Evolutionary conservation across 768 basidiomycete genomes (phyloP).

Genomic region (Cystobasidium tubakii): DNA sequence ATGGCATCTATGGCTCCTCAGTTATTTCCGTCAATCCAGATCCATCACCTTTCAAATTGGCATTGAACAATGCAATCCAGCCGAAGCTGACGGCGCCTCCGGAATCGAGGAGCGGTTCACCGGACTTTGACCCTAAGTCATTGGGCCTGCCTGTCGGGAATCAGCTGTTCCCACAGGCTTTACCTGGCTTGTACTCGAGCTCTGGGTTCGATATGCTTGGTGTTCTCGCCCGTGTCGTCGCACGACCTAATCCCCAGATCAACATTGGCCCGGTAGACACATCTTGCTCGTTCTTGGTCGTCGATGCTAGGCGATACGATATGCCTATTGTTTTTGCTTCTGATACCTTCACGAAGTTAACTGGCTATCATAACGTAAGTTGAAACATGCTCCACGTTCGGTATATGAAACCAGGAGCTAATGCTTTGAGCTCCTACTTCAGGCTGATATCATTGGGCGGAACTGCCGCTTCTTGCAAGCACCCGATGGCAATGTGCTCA

Average conservation of each 20-base stretch:
- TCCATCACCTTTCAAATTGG: slow-evolving; percentile 24
- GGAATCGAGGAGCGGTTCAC: slow-evolving; percentile 22
- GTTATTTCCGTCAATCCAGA: slow-evolving; percentile 38
- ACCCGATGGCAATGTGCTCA: slow-evolving; percentile 58
- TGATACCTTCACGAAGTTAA: slow-evolving; percentile 64
- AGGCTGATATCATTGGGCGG: slow-evolving; percentile 66
- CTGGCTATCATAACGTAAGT: slow-evolving; percentile 50
- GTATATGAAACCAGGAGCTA: no score
- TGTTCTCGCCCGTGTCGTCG: slow-evolving; percentile 69
- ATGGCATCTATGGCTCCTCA: slow-evolving; percentile 43
- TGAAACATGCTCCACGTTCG: not conserved
- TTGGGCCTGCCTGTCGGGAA: slow-evolving; percentile 40
- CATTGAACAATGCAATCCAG: slow-evolving; percentile 8
- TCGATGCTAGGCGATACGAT: slow-evolving; percentile 74
- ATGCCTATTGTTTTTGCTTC: slow-evolving; percentile 84
- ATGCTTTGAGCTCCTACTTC: not conserved
- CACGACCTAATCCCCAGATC: slow-evolving; percentile 67
- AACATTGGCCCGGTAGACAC: slow-evolving; percentile 84
- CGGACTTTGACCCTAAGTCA: slow-evolving; percentile 40
- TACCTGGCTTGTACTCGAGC: slow-evolving; percentile 65
- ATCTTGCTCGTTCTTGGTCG: slow-evolving; percentile 84
- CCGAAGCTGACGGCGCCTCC: not conserved
- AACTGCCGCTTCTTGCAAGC: slow-evolving; percentile 89
- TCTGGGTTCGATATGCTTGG: slow-evolving; percentile 86
- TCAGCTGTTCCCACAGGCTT: slow-evolving; percentile 36